Evolutionary conservation across 306 rosid species (phyloP).

Genomic region (Trichosanthes truncata): DNA sequence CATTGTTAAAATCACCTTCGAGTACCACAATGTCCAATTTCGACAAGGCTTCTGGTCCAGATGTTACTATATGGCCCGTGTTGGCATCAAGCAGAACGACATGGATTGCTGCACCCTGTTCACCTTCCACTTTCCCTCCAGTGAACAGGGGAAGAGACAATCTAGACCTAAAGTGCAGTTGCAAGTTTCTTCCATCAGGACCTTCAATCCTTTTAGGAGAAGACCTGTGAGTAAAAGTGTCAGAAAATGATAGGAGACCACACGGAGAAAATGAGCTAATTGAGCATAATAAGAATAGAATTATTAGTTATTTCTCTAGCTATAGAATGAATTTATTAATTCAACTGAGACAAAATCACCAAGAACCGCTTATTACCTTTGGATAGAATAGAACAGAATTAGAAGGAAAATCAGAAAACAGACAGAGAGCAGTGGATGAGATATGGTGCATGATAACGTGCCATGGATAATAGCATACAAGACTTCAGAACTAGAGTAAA

Average conservation of each 20-base stretch:
- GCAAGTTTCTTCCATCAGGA: constrained; percentile 82
- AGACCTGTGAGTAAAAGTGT: constrained; percentile 52
- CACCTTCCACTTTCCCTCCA: constrained; percentile 99
- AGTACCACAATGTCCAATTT: constrained; percentile 93
- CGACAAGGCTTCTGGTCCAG: constrained; percentile 65
- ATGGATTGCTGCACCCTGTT: constrained; percentile 96
- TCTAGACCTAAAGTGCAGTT: constrained; percentile 70
- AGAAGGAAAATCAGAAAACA: not conserved
- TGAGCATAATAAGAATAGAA: not conserved
- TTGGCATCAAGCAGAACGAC: constrained; percentile 67
- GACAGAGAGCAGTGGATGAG: not conserved
- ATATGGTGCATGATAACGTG: not conserved
- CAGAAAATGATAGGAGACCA: not conserved
- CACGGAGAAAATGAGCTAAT: not conserved
- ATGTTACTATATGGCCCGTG: constrained; percentile 41
- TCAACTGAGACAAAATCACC: not conserved
- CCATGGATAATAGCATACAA: not conserved
- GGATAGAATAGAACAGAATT: not conserved
- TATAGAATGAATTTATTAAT: not conserved
- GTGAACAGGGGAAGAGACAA: constrained; percentile 94
- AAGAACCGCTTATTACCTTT: not conserved
- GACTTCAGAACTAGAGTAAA: not conserved
- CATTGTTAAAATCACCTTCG: constrained; percentile 95
- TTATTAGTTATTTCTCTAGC: not conserved
- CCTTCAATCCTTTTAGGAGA: constrained; percentile 94